Evolutionary conservation across 2,329 filamentous ascomycete species (phyloP).

Genomic region (Chrysoporthe cubensis): DNA sequence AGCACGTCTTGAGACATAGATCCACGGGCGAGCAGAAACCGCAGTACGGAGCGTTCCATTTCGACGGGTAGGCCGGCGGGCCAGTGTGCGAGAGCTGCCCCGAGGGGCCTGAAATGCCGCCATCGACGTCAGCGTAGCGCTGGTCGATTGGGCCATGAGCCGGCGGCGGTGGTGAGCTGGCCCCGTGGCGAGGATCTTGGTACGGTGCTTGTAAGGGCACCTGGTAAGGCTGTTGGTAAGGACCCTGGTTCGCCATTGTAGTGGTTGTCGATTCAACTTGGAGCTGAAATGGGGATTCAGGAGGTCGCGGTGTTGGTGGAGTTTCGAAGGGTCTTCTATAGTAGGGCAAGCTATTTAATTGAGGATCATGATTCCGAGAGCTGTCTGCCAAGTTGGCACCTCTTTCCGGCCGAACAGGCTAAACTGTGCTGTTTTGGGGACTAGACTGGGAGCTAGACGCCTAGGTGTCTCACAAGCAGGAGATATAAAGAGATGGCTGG

Average conservation of each 20-base stretch:
- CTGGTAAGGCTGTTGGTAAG: conserved; percentile 8
- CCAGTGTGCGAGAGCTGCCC: background rate
- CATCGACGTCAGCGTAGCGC: background rate
- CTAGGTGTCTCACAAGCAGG: background rate
- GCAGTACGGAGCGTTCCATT: conserved; percentile 47
- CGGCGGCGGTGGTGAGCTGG: background rate
- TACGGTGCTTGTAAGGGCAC: conserved; percentile 7
- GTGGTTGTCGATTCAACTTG: background rate
- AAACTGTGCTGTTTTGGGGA: background rate
- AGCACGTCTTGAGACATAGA: conserved; percentile 50
- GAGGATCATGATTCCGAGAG: background rate
- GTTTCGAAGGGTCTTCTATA: background rate
- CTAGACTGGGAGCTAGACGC: background rate
- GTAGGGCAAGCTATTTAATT: background rate
- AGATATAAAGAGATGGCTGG: background rate
- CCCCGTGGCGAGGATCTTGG: conserved; percentile 5
- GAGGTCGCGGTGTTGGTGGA: background rate
- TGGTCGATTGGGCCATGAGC: conserved; percentile 43
- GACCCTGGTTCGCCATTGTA: background rate
- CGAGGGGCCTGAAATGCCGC: background rate
- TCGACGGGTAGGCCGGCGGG: background rate
- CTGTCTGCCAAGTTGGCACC: background rate
- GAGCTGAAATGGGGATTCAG: too few relatives aligned
- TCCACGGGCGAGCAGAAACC: conserved; percentile 50
- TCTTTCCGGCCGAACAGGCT: background rate